Conservation (phyloP, 2,329 filamentous ascomycete species). For the Pseudonectria foliicola region DNA sequence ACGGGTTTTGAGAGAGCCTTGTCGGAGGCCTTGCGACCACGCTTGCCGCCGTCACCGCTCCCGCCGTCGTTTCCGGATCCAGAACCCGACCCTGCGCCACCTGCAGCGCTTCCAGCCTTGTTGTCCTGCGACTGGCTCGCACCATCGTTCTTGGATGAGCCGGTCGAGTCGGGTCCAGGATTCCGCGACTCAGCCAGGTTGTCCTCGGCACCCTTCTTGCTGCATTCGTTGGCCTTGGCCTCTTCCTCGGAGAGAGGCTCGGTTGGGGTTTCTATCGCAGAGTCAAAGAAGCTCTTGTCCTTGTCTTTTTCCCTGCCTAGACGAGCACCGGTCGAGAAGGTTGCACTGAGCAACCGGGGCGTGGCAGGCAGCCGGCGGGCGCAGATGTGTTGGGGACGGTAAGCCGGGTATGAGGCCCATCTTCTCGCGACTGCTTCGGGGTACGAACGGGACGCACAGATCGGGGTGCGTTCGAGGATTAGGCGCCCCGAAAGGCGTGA, state of each 20-base stretch:
- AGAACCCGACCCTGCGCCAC: conserved; percentile 41
- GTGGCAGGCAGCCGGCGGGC: conserved; percentile 24
- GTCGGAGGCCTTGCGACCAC: conserved; percentile 65
- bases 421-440: conserved; percentile 16
- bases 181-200: conserved; percentile 40
- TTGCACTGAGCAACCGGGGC: conserved; percentile 21
- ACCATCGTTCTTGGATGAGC: conserved; percentile 40
- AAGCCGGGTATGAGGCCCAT: conserved; percentile 23
- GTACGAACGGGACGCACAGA: conserved; percentile 19
- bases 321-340: conserved; percentile 30
- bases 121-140: conserved; percentile 39
- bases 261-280: conserved; percentile 31
- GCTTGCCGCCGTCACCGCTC: conserved; percentile 57
- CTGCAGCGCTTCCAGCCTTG: conserved; percentile 50
- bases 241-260: conserved; percentile 48
- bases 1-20: conserved; percentile 77
- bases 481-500: conserved; percentile 33
- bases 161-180: conserved; percentile 32
- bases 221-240: conserved; percentile 43
- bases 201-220: conserved; percentile 35
- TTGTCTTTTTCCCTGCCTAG: conserved; percentile 31
- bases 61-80: conserved; percentile 46
- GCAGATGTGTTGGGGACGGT: conserved; percentile 24
- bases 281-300: conserved; percentile 45
- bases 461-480: conserved; percentile 29